Percentiles rank a stretch among this genome's conserved stretches.
These are phyloP conservation scores for Emericellopsis cladophorae DNA, from an alignment of 2,329 filamentous ascomycete genomes.

Conservation along the genomic window DNA sequence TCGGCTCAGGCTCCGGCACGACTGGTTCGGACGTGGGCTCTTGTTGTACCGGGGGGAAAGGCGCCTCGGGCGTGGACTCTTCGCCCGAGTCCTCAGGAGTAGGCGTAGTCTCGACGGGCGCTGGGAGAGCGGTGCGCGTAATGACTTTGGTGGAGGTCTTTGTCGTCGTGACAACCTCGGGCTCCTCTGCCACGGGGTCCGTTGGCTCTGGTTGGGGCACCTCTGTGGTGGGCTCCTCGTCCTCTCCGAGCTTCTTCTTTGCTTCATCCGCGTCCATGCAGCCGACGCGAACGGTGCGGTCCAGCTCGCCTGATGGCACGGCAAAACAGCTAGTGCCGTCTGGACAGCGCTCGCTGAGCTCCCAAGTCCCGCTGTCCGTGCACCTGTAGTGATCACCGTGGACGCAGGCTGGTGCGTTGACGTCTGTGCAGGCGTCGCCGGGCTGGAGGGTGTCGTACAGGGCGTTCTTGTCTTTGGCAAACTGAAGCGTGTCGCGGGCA, in stretches of 20 bases:
- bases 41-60: neutral
- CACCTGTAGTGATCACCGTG: constrained; percentile 35
- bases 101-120: neutral
- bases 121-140: constrained; percentile 1
- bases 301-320: constrained; percentile 34
- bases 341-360: constrained; percentile 21
- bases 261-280: constrained; percentile 31
- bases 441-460: constrained; percentile 30
- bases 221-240: constrained; percentile 3
- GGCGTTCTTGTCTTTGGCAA: constrained; percentile 25
- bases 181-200: neutral
- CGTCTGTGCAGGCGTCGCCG: constrained; percentile 28
- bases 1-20: neutral
- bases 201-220: neutral
- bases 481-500: neutral
- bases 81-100: neutral
- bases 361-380: constrained; percentile 23
- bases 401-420: constrained; percentile 39
- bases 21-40: neutral
- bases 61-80: neutral
- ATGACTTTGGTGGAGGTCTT: constrained; percentile 1
- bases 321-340: constrained; percentile 32
- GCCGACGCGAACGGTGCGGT: constrained; percentile 31
- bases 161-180: neutral
- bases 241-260: constrained; percentile 24